A percentile compares a stretch with the other conserved stretches of the same genome.
Evolutionary conservation across 108 stramenopile species (phyloP).

Genomic region (Cyclostephanos tholiformis): DNA sequence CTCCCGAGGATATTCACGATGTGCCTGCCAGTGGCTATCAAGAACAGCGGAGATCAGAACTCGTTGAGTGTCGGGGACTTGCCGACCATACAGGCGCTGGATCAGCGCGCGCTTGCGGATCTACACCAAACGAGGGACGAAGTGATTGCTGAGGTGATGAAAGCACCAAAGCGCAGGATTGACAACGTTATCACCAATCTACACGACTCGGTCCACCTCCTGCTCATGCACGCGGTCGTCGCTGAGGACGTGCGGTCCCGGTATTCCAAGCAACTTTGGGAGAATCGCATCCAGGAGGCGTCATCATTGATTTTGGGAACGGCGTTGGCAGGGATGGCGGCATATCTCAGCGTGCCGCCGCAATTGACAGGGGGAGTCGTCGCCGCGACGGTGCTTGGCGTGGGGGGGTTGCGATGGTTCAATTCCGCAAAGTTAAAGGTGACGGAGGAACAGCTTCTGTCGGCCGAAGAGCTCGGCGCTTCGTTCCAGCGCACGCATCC

Average conservation of each 20-base stretch:
- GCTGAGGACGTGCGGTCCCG: conserved; percentile 56
- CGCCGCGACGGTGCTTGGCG: conserved; percentile 67
- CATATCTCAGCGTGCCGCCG: conserved; percentile 44
- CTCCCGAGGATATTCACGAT: conserved; percentile 99
- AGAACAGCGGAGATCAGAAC: conserved; percentile 19
- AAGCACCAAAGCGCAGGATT: conserved; percentile 94
- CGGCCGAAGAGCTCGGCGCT: conserved; percentile 64
- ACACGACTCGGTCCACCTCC: conserved; percentile 83
- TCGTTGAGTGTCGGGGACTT: conserved; percentile 8
- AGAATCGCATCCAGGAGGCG: conserved; percentile 56
- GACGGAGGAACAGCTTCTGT: conserved; percentile 58
- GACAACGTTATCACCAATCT: conserved; percentile 98
- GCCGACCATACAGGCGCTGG: conserved; percentile 38
- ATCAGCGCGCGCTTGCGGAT: conserved; percentile 68
- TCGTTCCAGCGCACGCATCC: conserved; percentile 82
- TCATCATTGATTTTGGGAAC: conserved; percentile 42
- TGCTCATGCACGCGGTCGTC: conserved; percentile 86
- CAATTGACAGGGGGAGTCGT: conserved; percentile 66
- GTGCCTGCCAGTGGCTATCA: conserved; percentile 80
- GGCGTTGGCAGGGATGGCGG: conserved; percentile 43
- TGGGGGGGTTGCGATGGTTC: conserved; percentile 80
- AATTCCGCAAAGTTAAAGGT: conserved; percentile 67
- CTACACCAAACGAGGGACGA: conserved; percentile 88
- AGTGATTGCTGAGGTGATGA: conserved; percentile 91
- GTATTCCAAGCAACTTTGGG: conserved; percentile 57